Base-by-base conservation (phyloP, 176 grass and related monocot species). In the Musa acuminata region DNA sequence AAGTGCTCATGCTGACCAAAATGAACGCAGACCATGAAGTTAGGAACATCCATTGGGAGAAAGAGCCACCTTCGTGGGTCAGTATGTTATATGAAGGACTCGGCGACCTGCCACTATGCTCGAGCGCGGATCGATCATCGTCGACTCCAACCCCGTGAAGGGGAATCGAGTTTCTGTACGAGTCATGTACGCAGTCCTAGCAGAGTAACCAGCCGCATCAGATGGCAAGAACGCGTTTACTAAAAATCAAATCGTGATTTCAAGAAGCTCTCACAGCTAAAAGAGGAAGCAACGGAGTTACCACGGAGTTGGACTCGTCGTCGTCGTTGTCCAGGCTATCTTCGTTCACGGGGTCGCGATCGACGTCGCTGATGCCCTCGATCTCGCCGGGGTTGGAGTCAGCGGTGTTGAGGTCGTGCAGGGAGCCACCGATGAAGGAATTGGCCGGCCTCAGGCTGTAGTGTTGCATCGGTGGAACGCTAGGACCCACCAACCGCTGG, bases 241-340 rank as follows among this genome's bases (percentile, higher is more conserved):
- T 43, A 43, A 43, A 43, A 6, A 43, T 43, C 35, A 43, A 43
- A 43, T 43, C 35, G 0, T 43, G 35, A 6, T 43, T 6, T 6
- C 55, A 6, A 16, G 3, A 57, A 57, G 55, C 17, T 57, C 57
- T n/a, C 57, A 0, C 57, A 9, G 17, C n/a, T n/a, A 60, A 21
- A 9, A 50, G 29, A n/a, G 16, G 14, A 49, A n/a, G 13, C 6
- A 20, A 50, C 35, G 64, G 50, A 49, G 22, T 16, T 19, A 88
- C 84, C 84, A 89, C 91, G 49, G 91, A 93, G 79, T 83, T 89
- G 20, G 91, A 93, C 64, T 93, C 90, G 64, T 82, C 89, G 13
- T 72, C 88, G 60, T 74, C 72, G 52, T 81, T 79, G 49, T 85
- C 84, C 53, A 93, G 72, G 82, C 90, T 93, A 69, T 83, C 87